Base-by-base conservation (phyloP, 83 land plant species). In the Thuja plicata region DNA sequence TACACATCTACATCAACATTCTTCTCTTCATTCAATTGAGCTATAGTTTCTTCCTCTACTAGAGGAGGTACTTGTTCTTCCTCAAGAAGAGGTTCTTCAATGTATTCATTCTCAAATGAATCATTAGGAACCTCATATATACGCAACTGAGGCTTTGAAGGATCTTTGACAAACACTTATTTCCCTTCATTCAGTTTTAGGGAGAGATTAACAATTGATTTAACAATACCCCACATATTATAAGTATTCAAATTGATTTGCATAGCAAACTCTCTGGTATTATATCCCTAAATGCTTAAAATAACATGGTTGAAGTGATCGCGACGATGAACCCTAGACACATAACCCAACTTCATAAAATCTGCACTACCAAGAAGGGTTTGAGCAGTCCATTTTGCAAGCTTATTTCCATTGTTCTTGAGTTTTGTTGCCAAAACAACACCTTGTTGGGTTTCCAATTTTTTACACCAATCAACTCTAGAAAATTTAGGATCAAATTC, bases 401-500 rank as follows among this genome's bases (percentile, higher is more conserved):
- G 90, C 92, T 97, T 97, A 92, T 97, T 97, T 1, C 97, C 98
- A 88, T 97, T 97, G 88, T 97, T 96, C 92, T 96, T 97, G 48
- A 97, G 91, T 93, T 97, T 97, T 30, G 97, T 97, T 0, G 98
- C 99, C 88, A 97, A 92, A 12, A 97, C 99, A 2, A 96, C 99
- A 86, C 98, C 99, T 70, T 96, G 92, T 89, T 97, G 98, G 3
- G 97, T 98, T 91, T 97, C 99, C 57, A 97, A 88, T 92, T 96
- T 97, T 94, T 97, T 95, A 89, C 99, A 92, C 99, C 99, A 97
- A 88, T 97, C 99, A 21, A 97, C n/a, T n/a, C n/a, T n/a, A n/a
- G n/a, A n/a, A n/a, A n/a, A n/a, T n/a, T n/a, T n/a, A n/a, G n/a
- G n/a, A n/a, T n/a, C n/a, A n/a, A n/a, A n/a, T n/a, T n/a, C n/a